Percentiles rank a stretch among this genome's conserved stretches.
Evolutionary conservation across 2,329 filamentous ascomycete genomes (phyloP).

Genomic region (Fusarium subglutinans): DNA sequence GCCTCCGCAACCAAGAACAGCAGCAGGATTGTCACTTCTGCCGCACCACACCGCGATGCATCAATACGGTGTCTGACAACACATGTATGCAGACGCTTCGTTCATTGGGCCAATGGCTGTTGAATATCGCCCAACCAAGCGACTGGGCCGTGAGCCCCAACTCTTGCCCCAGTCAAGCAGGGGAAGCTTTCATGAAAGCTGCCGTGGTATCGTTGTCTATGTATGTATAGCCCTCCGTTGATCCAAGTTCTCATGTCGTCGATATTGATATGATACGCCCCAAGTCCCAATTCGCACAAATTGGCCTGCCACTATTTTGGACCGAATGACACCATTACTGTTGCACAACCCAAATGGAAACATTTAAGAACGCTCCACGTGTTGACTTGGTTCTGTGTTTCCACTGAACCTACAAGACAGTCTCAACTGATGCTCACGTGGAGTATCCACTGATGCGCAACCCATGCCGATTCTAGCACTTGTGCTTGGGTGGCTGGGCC

Average conservation of each 20-base stretch:
- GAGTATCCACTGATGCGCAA: conserved; percentile 46
- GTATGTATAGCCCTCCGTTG: not conserved
- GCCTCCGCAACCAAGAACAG: conserved; percentile 3
- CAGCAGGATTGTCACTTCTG: conserved; percentile 20
- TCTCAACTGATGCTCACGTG: conserved; percentile 42
- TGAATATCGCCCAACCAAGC: conserved; percentile 32
- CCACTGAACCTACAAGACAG: conserved; percentile 38
- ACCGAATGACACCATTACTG: conserved; percentile 22
- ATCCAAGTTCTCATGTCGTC: conserved; percentile 12
- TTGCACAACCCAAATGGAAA: conserved; percentile 41
- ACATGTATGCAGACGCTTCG: conserved; percentile 33
- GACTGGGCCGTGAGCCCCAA: conserved; percentile 34
- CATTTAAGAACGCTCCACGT: conserved; percentile 43
- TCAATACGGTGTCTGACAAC: conserved; percentile 39
- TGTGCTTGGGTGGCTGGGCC: conserved; percentile 38
- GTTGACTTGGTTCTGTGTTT: conserved; percentile 40
- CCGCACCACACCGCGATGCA: conserved; percentile 31
- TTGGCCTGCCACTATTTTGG: conserved; percentile 24
- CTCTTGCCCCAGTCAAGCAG: conserved; percentile 17
- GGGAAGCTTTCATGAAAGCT: conserved; percentile 17
- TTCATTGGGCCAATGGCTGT: conserved; percentile 25
- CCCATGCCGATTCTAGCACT: conserved; percentile 41
- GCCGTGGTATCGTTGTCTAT: not conserved
- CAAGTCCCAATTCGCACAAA: not conserved
- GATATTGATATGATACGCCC: conserved; percentile 1